Conservation (phyloP, 768 basidiomycete species). For the Solioccasus polychromus region DNA sequence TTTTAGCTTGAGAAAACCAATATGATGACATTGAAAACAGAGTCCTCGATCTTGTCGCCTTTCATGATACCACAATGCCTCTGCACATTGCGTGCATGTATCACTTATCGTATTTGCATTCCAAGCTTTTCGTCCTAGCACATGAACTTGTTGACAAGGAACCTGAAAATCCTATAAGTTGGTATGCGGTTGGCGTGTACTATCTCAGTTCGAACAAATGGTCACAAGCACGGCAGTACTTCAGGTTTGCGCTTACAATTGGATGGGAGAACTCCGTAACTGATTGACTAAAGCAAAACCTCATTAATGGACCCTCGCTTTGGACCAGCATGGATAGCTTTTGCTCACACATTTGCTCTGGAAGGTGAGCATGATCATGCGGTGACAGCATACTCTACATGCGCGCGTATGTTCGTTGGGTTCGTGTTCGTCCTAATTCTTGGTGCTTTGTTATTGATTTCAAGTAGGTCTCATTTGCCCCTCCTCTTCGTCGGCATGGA, state of each 20-base stretch:
- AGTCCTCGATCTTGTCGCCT: slow-evolving; percentile 79
- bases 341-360: slow-evolving; percentile 94
- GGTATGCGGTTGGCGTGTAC: slow-evolving; percentile 99
- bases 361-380: slow-evolving; percentile 99
- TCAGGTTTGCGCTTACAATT: slow-evolving; percentile 63
- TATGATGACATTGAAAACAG: slow-evolving; percentile 37
- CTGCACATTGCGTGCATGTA: slow-evolving; percentile 98
- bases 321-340: slow-evolving; percentile 95
- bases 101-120: slow-evolving; percentile 87
- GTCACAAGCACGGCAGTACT: slow-evolving; percentile 89
- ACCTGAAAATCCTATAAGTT: slow-evolving; percentile 89
- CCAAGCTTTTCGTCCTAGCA: slow-evolving; percentile 91
- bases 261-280: neutral
- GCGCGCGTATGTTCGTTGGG: slow-evolving; percentile 94
- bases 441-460: slow-evolving; percentile 7
- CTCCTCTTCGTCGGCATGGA: slow-evolving; percentile 98
- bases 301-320: slow-evolving; percentile 96
- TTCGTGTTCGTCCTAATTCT: slow-evolving; percentile 33
- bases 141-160: slow-evolving; percentile 95
- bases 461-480: slow-evolving; percentile 84
- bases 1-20: neutral
- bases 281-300: slow-evolving; percentile 66
- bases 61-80: slow-evolving; percentile 88
- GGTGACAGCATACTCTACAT: slow-evolving; percentile 96
- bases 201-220: slow-evolving; percentile 86